A percentile compares a stretch with the other conserved stretches of the same genome.
These are phyloP conservation scores for Carallia pectinifolia DNA, from an alignment of 345 rosid species.

Conservation along the genomic window DNA sequence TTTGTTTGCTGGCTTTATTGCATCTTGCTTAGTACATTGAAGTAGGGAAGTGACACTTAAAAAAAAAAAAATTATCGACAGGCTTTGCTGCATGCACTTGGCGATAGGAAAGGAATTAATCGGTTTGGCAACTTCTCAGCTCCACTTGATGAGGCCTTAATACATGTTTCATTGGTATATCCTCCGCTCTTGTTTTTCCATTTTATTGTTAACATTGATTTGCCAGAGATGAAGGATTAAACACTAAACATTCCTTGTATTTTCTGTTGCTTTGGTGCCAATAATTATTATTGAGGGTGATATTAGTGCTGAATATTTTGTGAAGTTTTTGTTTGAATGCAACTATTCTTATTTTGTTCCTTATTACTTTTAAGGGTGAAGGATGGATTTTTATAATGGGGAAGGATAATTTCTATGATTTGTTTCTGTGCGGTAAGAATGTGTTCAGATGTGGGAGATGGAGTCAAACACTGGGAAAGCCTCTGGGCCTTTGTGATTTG, in stretches of 20 bases:
- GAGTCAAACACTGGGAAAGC: background rate
- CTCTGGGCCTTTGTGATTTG: background rate
- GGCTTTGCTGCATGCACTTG: slow-evolving; percentile 88
- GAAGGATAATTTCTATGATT: background rate
- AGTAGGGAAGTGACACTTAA: background rate
- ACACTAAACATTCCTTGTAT: background rate
- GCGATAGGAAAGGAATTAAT: slow-evolving; percentile 85
- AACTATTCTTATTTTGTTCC: too few species aligned
- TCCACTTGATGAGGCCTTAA: slow-evolving; percentile 88
- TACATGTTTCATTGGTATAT: slow-evolving; percentile 78
- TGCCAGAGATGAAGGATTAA: background rate
- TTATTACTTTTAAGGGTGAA: background rate
- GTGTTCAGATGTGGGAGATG: background rate
- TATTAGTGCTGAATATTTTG: too few species aligned
- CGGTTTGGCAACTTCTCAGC: slow-evolving; percentile 90
- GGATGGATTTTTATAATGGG: background rate
- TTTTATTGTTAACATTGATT: background rate
- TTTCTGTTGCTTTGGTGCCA: background rate
- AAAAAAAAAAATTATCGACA: slow-evolving; percentile 19
- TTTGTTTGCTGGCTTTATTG: background rate
- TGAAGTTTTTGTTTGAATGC: too few species aligned
- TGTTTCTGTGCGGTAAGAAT: background rate
- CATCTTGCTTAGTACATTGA: too few species aligned
- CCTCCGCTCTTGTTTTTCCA: background rate
- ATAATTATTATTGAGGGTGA: too few species aligned